phyloP scores from a whole-genome alignment of 1,284 basidiomycete genomes.

The Cutaneotrichosporon mucoides region DNA sequence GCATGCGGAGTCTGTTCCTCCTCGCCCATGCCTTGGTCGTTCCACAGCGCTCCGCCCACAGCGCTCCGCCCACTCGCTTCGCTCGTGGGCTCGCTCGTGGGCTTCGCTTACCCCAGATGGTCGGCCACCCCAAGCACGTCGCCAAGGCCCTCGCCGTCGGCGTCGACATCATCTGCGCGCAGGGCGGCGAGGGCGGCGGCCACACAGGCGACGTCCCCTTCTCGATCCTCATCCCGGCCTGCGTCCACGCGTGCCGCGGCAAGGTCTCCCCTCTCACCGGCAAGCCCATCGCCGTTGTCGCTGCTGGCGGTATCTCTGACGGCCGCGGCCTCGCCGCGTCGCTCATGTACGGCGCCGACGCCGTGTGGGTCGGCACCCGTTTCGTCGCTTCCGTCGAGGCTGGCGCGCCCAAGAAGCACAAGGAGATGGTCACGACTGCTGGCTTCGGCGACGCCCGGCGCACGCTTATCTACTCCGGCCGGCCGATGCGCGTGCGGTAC shows the following conservation, averaged over 20 bases:
- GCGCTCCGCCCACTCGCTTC: no score
- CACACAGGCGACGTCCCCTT: conserved; percentile 47
- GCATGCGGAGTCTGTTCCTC: no score
- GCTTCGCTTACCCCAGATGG: no score
- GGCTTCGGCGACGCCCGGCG: conserved; percentile 55
- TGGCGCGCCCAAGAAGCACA: conserved; percentile 74
- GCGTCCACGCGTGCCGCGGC: conserved; percentile 72
- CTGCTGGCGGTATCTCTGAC: conserved; percentile 80
- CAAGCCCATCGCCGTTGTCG: conserved; percentile 71
- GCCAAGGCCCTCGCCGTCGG: conserved; percentile 71
- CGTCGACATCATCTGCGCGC: conserved; percentile 82
- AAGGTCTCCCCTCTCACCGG: conserved; percentile 65
- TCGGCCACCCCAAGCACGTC: conserved; percentile 83
- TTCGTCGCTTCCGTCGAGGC: conserved; percentile 71
- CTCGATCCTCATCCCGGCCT: conserved; percentile 56
- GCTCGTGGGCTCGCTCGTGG: no score
- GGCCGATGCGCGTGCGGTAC: conserved; percentile 74
- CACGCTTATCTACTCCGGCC: conserved; percentile 80
- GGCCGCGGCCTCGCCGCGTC: conserved; percentile 79
- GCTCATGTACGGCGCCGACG: conserved; percentile 76
- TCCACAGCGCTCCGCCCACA: no score
- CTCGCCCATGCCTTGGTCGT: no score
- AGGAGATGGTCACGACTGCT: conserved; percentile 56
- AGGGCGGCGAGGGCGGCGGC: conserved; percentile 81
- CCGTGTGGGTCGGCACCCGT: conserved; percentile 83